Conservation (phyloP, 2,329 filamentous ascomycete species). For the Knufia fluminis region DNA sequence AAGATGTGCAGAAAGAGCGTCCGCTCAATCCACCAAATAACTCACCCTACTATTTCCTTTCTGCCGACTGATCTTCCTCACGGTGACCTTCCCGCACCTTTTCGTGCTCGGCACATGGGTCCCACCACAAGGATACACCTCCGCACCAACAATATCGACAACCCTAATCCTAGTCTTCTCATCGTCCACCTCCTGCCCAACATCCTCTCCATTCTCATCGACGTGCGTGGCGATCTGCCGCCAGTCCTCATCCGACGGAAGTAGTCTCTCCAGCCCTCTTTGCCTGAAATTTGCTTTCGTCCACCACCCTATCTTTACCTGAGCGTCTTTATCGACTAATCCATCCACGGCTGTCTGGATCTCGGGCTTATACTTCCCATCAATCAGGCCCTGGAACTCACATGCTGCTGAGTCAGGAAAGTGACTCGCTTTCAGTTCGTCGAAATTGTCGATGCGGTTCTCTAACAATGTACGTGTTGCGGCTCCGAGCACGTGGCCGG, state of each 20-base stretch:
- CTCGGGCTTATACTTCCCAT: conserved; percentile 49
- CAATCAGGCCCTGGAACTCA: conserved; percentile 60
- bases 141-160: conserved; percentile 59
- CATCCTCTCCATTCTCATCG: conserved; percentile 45
- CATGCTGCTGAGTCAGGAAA: conserved; percentile 58
- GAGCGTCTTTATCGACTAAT: conserved; percentile 46
- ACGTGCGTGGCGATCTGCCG: conserved; percentile 60
- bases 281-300: conserved; percentile 50
- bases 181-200: conserved; percentile 28
- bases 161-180: conserved; percentile 54
- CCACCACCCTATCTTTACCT: conserved; percentile 60
- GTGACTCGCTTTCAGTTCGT: conserved; percentile 63
- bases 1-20: too few species aligned
- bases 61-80: conserved; percentile 57
- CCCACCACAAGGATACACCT: conserved; percentile 65
- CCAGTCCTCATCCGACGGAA: conserved; percentile 47
- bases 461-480: conserved; percentile 54
- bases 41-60: conserved; percentile 55
- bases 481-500: conserved; percentile 61
- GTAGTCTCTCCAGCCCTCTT: conserved; percentile 46
- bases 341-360: conserved; percentile 56
- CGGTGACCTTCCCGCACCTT: conserved; percentile 50
- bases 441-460: conserved; percentile 44
- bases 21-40: conserved; percentile 30
- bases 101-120: conserved; percentile 59